phyloP scores from a whole-genome alignment of 1,284 basidiomycete genomes.

The Ceratobasidium sp. region DNA sequence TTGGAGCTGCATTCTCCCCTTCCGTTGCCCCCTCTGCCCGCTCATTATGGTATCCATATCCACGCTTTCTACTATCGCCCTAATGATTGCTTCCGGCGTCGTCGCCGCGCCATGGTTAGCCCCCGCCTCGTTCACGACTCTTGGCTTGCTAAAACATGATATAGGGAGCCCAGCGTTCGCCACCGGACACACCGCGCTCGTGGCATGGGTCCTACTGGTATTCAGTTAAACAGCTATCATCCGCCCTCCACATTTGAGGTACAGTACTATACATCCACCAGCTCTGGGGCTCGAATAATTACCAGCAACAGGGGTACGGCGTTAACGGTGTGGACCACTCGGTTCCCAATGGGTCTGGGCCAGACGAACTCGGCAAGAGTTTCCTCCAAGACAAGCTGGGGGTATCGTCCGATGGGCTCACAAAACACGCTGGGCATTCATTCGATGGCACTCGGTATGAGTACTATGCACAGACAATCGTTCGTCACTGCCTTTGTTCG shows the following conservation, averaged over 20 bases:
- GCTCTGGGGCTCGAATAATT: neutral
- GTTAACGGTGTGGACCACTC: neutral
- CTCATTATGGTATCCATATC: conserved; percentile 12
- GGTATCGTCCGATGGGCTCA: conserved; percentile 47
- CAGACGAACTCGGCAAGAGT: conserved; percentile 50
- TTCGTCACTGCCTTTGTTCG: conserved; percentile 43
- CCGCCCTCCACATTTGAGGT: conserved; percentile 37
- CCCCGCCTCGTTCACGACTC: neutral
- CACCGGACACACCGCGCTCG: conserved; percentile 30
- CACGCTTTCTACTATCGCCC: conserved; percentile 16
- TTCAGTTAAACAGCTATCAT: conserved; percentile 33
- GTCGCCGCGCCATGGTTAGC: conserved; percentile 37
- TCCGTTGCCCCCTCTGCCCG: neutral
- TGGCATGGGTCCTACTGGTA: conserved; percentile 2
- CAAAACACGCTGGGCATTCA: conserved; percentile 52
- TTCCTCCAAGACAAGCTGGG: conserved; percentile 51
- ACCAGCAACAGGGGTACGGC: neutral
- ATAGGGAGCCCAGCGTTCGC: conserved; percentile 1
- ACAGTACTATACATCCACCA: neutral
- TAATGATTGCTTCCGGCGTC: conserved; percentile 34
- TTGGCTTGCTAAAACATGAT: neutral
- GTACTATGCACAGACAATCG: conserved; percentile 56
- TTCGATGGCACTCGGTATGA: conserved; percentile 50
- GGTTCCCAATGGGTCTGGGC: conserved; percentile 40
- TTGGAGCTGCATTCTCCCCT: neutral